A percentile compares a stretch with the other conserved stretches of the same genome.
Conservation (phyloP, 2,329 filamentous ascomycete genomes). For the Penicillium fuscoglaucum region DNA sequence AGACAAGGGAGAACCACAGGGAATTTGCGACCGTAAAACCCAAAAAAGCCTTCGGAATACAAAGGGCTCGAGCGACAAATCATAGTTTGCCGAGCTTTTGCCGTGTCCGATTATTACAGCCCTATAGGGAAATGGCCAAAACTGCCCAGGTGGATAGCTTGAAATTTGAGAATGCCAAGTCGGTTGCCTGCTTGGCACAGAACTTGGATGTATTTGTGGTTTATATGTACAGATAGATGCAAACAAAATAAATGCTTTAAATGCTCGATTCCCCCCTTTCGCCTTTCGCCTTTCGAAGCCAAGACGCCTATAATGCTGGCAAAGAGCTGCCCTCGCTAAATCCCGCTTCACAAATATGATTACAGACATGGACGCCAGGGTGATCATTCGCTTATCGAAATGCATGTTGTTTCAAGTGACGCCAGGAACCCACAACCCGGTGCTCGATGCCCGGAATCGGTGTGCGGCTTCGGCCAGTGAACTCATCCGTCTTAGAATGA, state of each 20-base stretch:
- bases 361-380: slow-evolving; percentile 8
- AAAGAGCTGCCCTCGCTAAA: slow-evolving; percentile 6
- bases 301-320: slow-evolving; percentile 22
- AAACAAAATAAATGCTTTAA: slow-evolving; percentile 7
- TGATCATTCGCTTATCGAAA: slow-evolving; percentile 28
- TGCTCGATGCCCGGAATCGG: slow-evolving; percentile 34
- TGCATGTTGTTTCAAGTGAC: slow-evolving; percentile 37
- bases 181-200: slow-evolving; percentile 3
- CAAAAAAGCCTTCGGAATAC: neutral
- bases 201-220: neutral
- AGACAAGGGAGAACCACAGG: neutral
- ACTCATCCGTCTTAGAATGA: slow-evolving; percentile 35
- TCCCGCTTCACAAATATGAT: slow-evolving; percentile 20
- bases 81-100: neutral
- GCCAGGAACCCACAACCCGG: slow-evolving; percentile 37
- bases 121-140: neutral
- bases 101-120: neutral
- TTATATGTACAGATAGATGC: slow-evolving; percentile 7
- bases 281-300: slow-evolving; percentile 1
- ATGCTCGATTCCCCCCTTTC: neutral
- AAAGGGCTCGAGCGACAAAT: neutral
- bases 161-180: slow-evolving; percentile 3
- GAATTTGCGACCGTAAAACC: neutral
- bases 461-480: slow-evolving; percentile 31
- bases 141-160: neutral